Base-by-base conservation (phyloP, 768 basidiomycete genomes). In the Lentinula sp. region DNA sequence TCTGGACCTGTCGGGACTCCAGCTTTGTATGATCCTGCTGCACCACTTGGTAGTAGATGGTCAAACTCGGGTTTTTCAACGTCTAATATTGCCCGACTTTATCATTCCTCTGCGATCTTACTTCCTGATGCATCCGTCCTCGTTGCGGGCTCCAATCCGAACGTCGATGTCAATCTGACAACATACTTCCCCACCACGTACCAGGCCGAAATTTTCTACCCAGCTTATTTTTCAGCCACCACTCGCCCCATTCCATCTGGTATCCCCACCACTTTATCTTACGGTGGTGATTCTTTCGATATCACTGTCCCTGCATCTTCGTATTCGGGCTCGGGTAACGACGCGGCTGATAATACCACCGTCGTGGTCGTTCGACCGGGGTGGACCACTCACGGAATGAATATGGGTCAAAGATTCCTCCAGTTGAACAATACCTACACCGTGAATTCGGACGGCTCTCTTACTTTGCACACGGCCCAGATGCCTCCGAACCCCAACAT, bases 81-180 rank as follows among this genome's bases (percentile, higher is more conserved):
- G 0, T 86, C 89, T 0, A 78, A 65, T 13, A 87, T 95, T 62
- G 79, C 94, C 49, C 81, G 95, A 58, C 73, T 98, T 68, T 98
- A 98, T 74, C 96, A 98, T 75, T 96, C 94, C 0, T 83, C 85
- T 0, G 95, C 93, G 8, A 81, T 95, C n/a, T 82, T 98, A 28
- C 84, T 98, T 15, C 88, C 93, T 8, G 94, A 91, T 62, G 91
- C 84, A 0, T 91, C 90, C 2, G 87, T 98, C 41, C 72, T 97
- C 53, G 82, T 96, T 65, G 93, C 92, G 35, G 96, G 96, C 6
- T 93, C 92, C 36, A 98, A 98, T 75, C 95, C 95, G 1, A 95
- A 95, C 68, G 79, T 90, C 37, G 95, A 98, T 66, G 87, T 89
- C 62, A 87, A 88, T 66, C 62, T 76, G 37, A 72, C 76, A n/a